Base-by-base conservation (phyloP, 2,329 filamentous ascomycete genomes). In the Mycocentrospora acerina region DNA sequence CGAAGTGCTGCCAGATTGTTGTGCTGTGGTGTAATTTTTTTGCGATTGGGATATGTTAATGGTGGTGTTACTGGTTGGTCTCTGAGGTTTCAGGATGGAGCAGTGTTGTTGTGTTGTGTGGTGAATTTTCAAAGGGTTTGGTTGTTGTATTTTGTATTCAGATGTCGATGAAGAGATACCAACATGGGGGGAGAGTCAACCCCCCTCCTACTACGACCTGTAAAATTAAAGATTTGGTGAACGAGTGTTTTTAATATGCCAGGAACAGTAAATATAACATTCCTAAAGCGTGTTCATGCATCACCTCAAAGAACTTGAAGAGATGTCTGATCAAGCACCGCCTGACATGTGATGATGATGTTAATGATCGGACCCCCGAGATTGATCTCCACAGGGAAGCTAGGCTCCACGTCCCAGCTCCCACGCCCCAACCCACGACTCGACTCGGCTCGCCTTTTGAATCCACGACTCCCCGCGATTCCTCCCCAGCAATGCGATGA, bases 401-500 rank as follows among this genome's bases (percentile, higher is more conserved):
- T 43, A n/a, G n/a, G n/a, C 19, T 22, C 19, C 19, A 22, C 19
- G 9, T 6, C 18, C 19, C 7, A 13, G 13, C 16, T 24, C 18
- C 19, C 19, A 22, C 19, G 9, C 5, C 18, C 19, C 7, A 13
- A n/a, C 16, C 18, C 12, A 24, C 34, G 17, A 15, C 13, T 29
- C 25, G 14, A 14, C 16, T 24, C 30, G 5, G 16, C 19, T 6
- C 19, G 19, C 5, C 19, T 9, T 9, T 9, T 9, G 9, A 22
- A 22, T 5, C 9, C 19, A 5, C 19, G 5, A 22, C 19, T 9
- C 5, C 19, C 19, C 19, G 9, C 19, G 24, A 11, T 32, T 15
- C 24, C 22, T 11, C 29, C 32, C 22, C 27, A 33, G 53, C 43
- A 36, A 72, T 71, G 70, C 66, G 55, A 74, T 74, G 71, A 73